phyloP scores from a whole-genome alignment of 148 eudicot genomes.

The Camellia granthamiana region DNA sequence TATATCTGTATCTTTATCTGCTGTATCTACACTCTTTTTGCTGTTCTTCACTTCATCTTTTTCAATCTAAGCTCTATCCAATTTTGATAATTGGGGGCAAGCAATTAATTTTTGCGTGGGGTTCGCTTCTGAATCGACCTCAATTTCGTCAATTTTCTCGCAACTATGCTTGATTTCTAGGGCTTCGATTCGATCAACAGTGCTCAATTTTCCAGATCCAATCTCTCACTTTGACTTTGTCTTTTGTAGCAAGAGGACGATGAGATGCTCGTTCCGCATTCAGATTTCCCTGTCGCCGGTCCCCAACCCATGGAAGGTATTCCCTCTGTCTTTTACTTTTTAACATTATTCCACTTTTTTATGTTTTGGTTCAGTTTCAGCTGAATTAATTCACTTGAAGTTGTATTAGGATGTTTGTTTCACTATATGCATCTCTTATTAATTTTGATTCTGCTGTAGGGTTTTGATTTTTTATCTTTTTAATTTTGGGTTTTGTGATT shows the following conservation, averaged over 20 bases:
- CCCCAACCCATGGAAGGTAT: slow-evolving; percentile 32
- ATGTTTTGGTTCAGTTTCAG: not conserved
- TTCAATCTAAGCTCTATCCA: not conserved
- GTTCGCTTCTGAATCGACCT: slow-evolving; percentile 10
- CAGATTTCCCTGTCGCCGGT: slow-evolving; percentile 17
- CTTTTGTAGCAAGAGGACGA: slow-evolving; percentile 24
- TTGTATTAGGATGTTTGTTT: not conserved
- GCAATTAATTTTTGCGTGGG: not conserved
- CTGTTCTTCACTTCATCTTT: not conserved
- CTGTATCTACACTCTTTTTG: not conserved
- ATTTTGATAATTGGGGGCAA: not conserved
- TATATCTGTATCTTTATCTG: not conserved
- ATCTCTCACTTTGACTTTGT: slow-evolving; percentile 1
- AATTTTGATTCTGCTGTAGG: not conserved
- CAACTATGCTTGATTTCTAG: slow-evolving; percentile 9
- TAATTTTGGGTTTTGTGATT: not conserved
- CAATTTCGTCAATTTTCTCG: not conserved
- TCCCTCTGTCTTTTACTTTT: not conserved
- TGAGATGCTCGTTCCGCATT: slow-evolving; percentile 29
- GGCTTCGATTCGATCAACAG: slow-evolving; percentile 12
- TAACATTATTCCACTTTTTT: not conserved
- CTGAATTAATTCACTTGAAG: not conserved
- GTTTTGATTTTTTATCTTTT: not conserved
- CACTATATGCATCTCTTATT: not conserved
- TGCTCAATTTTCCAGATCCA: slow-evolving; percentile 13